A percentile compares a stretch with the other conserved stretches of the same genome.
phyloP scores from a whole-genome alignment of 208 protist species.

The Tritrichomonas musculus region DNA sequence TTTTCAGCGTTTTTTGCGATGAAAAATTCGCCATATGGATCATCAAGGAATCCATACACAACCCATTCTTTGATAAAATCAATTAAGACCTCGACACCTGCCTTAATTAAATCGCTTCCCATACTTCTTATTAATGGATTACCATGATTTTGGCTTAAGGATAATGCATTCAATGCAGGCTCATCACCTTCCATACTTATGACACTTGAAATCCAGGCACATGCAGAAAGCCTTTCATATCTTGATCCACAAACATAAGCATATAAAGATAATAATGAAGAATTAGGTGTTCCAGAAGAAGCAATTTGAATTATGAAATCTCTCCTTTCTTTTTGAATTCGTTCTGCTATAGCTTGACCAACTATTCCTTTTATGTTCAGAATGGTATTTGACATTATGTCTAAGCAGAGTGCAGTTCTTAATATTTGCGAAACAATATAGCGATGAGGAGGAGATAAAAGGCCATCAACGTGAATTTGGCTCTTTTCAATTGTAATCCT shows the following conservation, averaged over 20 bases:
- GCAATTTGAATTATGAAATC: not conserved
- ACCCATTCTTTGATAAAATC: not conserved
- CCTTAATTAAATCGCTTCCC: not conserved
- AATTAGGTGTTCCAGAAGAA: not conserved
- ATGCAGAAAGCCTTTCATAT: not conserved
- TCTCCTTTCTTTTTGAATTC: not conserved
- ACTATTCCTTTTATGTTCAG: not conserved
- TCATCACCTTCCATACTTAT: not conserved
- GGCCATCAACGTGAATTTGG: not conserved
- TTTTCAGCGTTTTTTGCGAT: not conserved
- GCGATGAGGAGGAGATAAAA: not conserved
- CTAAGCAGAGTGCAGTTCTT: not conserved
- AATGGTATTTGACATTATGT: not conserved
- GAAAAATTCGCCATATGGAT: conserved; percentile 19
- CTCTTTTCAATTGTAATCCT: not conserved
- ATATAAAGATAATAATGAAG: not conserved
- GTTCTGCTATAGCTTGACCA: not conserved
- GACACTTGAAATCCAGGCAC: not conserved
- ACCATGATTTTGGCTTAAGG: not conserved
- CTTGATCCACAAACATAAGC: not conserved
- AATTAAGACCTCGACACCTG: not conserved
- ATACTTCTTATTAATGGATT: not conserved
- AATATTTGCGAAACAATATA: not conserved
- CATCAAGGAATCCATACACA: not conserved
- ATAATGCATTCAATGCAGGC: not conserved